A percentile compares a stretch with the other conserved stretches of the same genome.
These are phyloP conservation scores for Phytopythium kandeliae DNA, from an alignment of 352 stramenopile species.

Conservation along the genomic window DNA sequence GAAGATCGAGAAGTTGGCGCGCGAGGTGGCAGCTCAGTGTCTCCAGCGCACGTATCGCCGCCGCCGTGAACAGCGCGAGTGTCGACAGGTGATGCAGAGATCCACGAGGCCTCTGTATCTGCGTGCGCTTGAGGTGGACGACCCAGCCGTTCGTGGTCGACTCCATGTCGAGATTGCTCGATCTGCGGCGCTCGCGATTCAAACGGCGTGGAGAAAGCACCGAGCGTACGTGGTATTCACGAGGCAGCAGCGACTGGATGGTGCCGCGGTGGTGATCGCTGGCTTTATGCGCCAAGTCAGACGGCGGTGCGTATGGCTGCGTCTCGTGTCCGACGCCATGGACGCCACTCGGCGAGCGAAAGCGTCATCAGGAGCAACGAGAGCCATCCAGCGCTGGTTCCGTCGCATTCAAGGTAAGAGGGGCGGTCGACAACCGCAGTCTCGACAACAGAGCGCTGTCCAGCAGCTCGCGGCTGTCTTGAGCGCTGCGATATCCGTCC, in stretches of 20 bases:
- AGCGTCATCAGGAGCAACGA: neutral
- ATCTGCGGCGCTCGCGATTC: slow-evolving; percentile 38
- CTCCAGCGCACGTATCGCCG: slow-evolving; percentile 43
- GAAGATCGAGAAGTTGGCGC: slow-evolving; percentile 16
- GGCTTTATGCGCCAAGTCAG: neutral
- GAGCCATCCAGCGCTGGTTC: slow-evolving; percentile 13
- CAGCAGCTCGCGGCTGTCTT: slow-evolving; percentile 17
- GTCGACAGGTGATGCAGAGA: slow-evolving; percentile 20
- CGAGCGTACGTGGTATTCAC: slow-evolving; percentile 4
- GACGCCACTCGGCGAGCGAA: too few species aligned
- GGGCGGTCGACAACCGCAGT: neutral
- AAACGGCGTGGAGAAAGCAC: slow-evolving; percentile 45
- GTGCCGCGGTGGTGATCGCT: slow-evolving; percentile 4
- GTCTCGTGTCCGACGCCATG: neutral
- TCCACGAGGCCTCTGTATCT: slow-evolving; percentile 48
- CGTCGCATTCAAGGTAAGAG: slow-evolving; percentile 3
- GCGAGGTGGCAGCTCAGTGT: slow-evolving; percentile 32
- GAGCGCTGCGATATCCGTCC: slow-evolving; percentile 23
- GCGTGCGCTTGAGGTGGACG: slow-evolving; percentile 15
- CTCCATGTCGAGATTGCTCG: slow-evolving; percentile 31
- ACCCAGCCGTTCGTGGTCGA: slow-evolving; percentile 20
- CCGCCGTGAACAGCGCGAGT: slow-evolving; percentile 19
- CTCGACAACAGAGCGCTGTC: neutral
- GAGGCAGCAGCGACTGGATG: slow-evolving; percentile 4
- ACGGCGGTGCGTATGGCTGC: slow-evolving; percentile 3